Percentiles rank a stretch among this genome's conserved stretches.
Conservation (phyloP, 2,329 filamentous ascomycete species). For the Paecilomyces niveus region DNA sequence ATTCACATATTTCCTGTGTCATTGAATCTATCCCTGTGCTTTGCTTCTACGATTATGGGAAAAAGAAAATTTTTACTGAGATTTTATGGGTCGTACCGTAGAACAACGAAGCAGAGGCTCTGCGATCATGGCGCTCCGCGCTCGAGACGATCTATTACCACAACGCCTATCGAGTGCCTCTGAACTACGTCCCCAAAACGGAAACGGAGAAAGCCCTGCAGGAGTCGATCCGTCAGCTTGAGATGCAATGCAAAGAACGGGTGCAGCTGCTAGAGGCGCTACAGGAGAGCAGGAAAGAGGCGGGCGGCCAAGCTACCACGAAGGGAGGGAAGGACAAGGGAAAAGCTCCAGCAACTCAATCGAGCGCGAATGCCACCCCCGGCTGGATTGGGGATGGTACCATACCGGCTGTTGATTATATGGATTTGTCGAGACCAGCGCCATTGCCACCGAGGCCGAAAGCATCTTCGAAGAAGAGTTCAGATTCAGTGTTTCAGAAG, state of each 20-base stretch:
- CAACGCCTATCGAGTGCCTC: constrained; percentile 66
- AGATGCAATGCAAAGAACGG: constrained; percentile 87
- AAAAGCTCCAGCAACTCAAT: constrained; percentile 20
- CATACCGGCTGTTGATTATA: constrained; percentile 71
- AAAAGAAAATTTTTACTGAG: neutral
- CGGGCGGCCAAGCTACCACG: constrained; percentile 17
- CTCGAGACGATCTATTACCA: constrained; percentile 85
- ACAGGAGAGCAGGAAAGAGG: constrained; percentile 55
- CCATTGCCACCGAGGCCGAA: constrained; percentile 45
- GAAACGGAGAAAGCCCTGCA: constrained; percentile 79
- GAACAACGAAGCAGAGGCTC: constrained; percentile 86
- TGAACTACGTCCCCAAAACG: constrained; percentile 61
- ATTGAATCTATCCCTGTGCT: neutral
- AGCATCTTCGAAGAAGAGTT: constrained; percentile 13
- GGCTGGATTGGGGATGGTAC: constrained; percentile 75
- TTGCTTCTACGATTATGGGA: neutral
- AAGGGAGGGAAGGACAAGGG: constrained; percentile 22
- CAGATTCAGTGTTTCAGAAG: constrained; percentile 13
- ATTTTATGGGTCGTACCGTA: constrained; percentile 29
- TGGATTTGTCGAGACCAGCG: constrained; percentile 68
- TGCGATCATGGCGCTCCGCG: constrained; percentile 82
- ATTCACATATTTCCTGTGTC: neutral
- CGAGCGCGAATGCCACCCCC: constrained; percentile 15
- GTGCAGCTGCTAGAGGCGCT: constrained; percentile 82
- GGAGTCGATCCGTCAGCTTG: constrained; percentile 73